phyloP scores from a whole-genome alignment of 2,329 filamentous ascomycete genomes.

The Coniella vitis region DNA sequence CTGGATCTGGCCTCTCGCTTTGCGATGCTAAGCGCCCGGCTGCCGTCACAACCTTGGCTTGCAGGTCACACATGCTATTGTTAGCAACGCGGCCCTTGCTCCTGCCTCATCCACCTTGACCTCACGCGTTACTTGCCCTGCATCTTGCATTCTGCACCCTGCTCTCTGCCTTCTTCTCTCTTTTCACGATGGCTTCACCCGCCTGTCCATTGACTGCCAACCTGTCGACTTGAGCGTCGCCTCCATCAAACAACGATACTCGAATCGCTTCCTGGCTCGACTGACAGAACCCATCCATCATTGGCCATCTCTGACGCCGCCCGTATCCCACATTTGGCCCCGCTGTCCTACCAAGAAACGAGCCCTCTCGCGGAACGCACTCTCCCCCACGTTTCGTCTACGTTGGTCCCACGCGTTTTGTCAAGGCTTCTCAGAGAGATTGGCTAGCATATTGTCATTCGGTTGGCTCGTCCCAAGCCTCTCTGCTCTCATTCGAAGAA shows the following conservation, averaged over 20 bases:
- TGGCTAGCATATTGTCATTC: conserved; percentile 7
- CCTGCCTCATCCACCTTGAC: neutral
- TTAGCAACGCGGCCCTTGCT: neutral
- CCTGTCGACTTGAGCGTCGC: too few relatives aligned
- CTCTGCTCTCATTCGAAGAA: too few relatives aligned
- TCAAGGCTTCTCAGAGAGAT: neutral
- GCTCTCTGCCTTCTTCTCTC: too few relatives aligned
- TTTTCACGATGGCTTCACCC: too few relatives aligned
- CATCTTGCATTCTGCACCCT: neutral
- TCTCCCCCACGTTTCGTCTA: conserved; percentile 39
- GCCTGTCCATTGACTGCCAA: too few relatives aligned
- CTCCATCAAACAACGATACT: too few relatives aligned
- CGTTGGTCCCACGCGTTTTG: conserved; percentile 12
- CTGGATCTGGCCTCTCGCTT: conserved; percentile 12
- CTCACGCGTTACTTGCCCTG: conserved; percentile 2
- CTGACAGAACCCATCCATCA: conserved; percentile 31
- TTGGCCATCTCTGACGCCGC: conserved; percentile 35
- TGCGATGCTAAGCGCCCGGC: conserved; percentile 16
- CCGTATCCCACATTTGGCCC: conserved; percentile 36
- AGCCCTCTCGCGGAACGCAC: conserved; percentile 36
- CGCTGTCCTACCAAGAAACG: conserved; percentile 28
- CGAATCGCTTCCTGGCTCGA: conserved; percentile 25
- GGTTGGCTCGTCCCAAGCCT: too few relatives aligned
- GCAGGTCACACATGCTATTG: conserved; percentile 14
- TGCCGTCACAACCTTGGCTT: conserved; percentile 9